Percentiles rank a stretch among this genome's conserved stretches.
These are phyloP conservation scores for Trichosporon asahii DNA, from an alignment of 1,284 basidiomycete genomes.

Conservation along the genomic window DNA sequence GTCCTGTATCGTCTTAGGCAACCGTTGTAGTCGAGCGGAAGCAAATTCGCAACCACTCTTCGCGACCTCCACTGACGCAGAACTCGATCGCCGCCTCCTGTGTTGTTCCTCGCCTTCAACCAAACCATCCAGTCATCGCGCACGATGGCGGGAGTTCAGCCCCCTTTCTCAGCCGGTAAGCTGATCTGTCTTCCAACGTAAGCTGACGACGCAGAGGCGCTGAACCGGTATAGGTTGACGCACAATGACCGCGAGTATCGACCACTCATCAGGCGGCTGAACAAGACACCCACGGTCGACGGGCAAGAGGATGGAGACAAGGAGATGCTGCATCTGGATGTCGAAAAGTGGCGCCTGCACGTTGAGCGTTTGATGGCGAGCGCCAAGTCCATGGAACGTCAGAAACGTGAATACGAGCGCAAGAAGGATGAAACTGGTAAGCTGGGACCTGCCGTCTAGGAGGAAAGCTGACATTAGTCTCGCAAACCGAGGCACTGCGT, in stretches of 20 bases:
- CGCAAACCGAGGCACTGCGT: slow-evolving; percentile 28
- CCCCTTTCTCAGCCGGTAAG: slow-evolving; percentile 29
- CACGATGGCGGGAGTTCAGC: slow-evolving; percentile 3
- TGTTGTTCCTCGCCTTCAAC: neutral
- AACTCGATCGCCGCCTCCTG: neutral
- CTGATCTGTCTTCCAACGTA: slow-evolving; percentile 23
- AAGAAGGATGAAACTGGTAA: slow-evolving; percentile 37
- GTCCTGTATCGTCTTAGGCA: neutral
- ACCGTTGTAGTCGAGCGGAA: slow-evolving; percentile 10
- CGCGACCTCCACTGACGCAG: neutral
- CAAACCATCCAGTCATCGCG: neutral
- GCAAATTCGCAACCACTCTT: neutral
- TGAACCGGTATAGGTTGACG: slow-evolving; percentile 43
- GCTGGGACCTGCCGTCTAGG: slow-evolving; percentile 7
- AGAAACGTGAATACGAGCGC: slow-evolving; percentile 30
- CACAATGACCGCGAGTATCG: slow-evolving; percentile 43
- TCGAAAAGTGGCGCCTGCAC: slow-evolving; percentile 36
- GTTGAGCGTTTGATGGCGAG: slow-evolving; percentile 39
- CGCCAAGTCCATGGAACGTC: slow-evolving; percentile 35
- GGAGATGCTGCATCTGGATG: slow-evolving; percentile 36
- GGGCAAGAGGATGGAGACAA: slow-evolving; percentile 25
- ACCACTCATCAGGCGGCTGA: slow-evolving; percentile 35
- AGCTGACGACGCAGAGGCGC: slow-evolving; percentile 31
- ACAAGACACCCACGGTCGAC: slow-evolving; percentile 14
- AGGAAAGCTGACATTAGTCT: slow-evolving; percentile 11